Base-by-base conservation (phyloP, 1,284 basidiomycete species). In the Heterobasidion parviporum region DNA sequence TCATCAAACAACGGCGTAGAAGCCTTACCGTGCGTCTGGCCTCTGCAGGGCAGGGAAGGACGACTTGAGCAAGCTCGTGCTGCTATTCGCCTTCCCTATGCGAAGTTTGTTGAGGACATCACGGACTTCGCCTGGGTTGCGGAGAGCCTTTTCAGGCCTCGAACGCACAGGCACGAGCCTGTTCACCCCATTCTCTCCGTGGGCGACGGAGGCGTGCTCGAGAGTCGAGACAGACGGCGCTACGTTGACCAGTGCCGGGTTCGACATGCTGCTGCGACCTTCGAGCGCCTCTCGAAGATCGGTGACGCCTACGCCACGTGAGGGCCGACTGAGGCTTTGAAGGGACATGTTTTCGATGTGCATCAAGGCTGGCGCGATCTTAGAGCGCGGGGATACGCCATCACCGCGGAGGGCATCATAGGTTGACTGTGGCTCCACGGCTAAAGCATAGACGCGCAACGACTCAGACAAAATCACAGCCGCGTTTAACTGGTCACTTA, bases 251-350 rank as follows among this genome's bases (percentile, higher is more conserved):
- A 90, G 72, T 18, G 82, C 81, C 32, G 87, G 78, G 65, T 87
- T 91, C 5, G 89, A 92, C 77, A 87, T 80, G 63, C 85, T 87
- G 62, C 79, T 83, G 44, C 89, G 82, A 16, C 89, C 89, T 72
- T 91, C 90, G 2, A 95, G 72, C 8, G 92, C 92, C 62, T 94
- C 91, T 54, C 92, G 78, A 48, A 95, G 76, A 66, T 94, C 92
- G 1, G 81, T 84, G 12, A 95, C 92, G 33, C 93, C 93, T 8
- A 94, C 83, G 2, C 85, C 85, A 60, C 85, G 78, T 8, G 82
- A 79, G 5, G 87, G 87, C 52, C 87, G 81, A 38, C 84, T 79
- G 55, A 94, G 73, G 61, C 88, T 92, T 65, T 89, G 87, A 53
- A 92, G 74, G 4, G 91, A 94, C 26, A 89, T 74, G 67, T 94